These are phyloP conservation scores for Odontarrhena argentea DNA, from an alignment of 345 rosid species.

Conservation along the genomic window DNA sequence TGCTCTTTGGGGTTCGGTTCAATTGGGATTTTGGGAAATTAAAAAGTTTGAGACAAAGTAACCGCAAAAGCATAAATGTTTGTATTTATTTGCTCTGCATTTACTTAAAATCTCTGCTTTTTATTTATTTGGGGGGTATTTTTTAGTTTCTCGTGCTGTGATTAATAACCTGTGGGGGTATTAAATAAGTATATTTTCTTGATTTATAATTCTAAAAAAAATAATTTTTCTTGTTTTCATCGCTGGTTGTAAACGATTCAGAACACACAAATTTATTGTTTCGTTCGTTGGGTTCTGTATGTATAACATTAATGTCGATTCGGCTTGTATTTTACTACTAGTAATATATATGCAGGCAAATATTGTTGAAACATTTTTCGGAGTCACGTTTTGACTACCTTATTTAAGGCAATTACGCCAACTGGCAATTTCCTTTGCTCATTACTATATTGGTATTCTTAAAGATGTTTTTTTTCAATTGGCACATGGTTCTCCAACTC, in stretches of 20 bases:
- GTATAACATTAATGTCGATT: too few species aligned
- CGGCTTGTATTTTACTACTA: too few species aligned
- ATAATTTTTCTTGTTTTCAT: slow-evolving; percentile 25
- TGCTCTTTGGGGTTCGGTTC: slow-evolving; percentile 26
- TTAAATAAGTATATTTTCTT: slow-evolving; percentile 28
- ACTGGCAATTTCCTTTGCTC: too few species aligned
- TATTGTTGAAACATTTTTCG: too few species aligned
- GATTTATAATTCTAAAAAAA: not conserved
- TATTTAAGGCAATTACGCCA: too few species aligned
- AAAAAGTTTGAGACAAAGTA: slow-evolving; percentile 26
- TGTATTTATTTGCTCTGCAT: slow-evolving; percentile 33
- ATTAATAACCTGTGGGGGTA: slow-evolving; percentile 30
- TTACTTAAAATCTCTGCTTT: slow-evolving; percentile 33
- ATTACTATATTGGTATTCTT: too few species aligned
- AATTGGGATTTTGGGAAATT: slow-evolving; percentile 13
- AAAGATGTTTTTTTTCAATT: too few species aligned
- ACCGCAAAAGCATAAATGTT: slow-evolving; percentile 36
- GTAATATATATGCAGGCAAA: too few species aligned
- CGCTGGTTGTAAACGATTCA: slow-evolving; percentile 6
- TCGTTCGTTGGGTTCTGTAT: too few species aligned
- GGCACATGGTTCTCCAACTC: too few species aligned
- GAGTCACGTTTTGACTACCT: too few species aligned
- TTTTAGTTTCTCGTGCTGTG: slow-evolving; percentile 39
- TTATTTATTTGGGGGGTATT: slow-evolving; percentile 12
- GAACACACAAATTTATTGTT: too few species aligned